Percentiles rank a stretch among this genome's conserved stretches.
Evolutionary conservation across 2,329 filamentous ascomycete species (phyloP).

Genomic region (Trichophyton mentagrophytes): DNA sequence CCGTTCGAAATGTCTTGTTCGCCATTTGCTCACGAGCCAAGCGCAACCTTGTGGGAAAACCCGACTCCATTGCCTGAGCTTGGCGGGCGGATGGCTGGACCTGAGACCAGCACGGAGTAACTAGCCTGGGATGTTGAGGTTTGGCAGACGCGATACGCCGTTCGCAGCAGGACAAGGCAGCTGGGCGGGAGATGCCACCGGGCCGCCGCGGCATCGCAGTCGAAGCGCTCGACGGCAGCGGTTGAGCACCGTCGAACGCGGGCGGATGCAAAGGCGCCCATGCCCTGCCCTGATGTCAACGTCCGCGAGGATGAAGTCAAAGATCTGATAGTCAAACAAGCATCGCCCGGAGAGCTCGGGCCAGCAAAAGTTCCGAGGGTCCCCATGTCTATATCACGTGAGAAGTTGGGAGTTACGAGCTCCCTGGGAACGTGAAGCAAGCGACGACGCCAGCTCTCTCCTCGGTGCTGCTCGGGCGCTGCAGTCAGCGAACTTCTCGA

Average conservation of each 20-base stretch:
- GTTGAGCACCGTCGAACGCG: background rate
- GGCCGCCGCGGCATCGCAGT: background rate
- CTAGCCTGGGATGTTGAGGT: no score
- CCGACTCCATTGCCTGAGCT: background rate
- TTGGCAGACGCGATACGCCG: background rate
- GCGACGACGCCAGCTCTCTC: no score
- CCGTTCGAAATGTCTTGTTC: background rate
- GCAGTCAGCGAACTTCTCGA: background rate
- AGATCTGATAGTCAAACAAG: background rate
- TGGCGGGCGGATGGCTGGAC: background rate
- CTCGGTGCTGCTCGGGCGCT: background rate
- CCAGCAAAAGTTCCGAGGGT: background rate
- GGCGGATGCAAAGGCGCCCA: no score
- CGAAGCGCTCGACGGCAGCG: no score
- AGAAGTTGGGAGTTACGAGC: background rate
- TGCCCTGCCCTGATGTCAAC: no score
- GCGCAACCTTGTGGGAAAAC: background rate
- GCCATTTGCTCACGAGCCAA: background rate
- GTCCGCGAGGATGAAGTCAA: background rate
- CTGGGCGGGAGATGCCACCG: background rate
- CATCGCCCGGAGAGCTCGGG: background rate
- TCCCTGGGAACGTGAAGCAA: no score
- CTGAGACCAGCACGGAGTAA: background rate
- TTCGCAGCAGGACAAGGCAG: background rate
- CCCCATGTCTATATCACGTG: background rate